Evolutionary conservation across 805 yeast species (phyloP), one percentile per base, ranked within the genome.

Genomic region (Wickerhamiella shivajii): DNA sequence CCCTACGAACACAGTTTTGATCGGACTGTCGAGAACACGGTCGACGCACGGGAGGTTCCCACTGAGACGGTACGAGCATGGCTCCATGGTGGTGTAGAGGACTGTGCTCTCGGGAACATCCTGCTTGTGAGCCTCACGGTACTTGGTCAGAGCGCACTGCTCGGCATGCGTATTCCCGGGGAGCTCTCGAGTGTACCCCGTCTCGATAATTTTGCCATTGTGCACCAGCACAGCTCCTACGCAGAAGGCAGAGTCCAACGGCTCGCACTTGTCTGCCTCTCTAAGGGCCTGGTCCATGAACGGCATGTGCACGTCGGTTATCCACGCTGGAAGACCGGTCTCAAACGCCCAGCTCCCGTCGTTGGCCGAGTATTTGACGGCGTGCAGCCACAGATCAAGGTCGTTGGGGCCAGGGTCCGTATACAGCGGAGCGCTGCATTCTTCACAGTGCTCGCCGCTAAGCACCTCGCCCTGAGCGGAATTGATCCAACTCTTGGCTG

Each of bases 121-220:
- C 21, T 25, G 18, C 8, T 60, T 60, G 1, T 56, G 51, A 24
- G 55, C 45, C 5, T 49, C 44, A 37, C 63, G 70, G 44, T 74
- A 77, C 53, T 90, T 90, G 20, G 74, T 77, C 37, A 90, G 51
- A 0, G 95, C 95, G 60, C 92, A 77, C 52, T 90, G 95, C 49
- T 90, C 98, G 3, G 98, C 98, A 53, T 87, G 98, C 0, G 98
- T 87, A 54, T 87, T 90, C 0, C 97, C 98, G 13, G 77, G 79
- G 2, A 85, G 59, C 53, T 90, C 98, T 35, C 97, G 64, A 0
- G 97, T 81, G 49, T 70, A 83, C 0, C 98, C 98, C 0, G 80
- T 72, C 6, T 77, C 64, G n/a, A 90, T 51, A 0, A 87, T 60
- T 33, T 66, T 48, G 15, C 66, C 66, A 24, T 78, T 77, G 36